Evolutionary conservation across 352 stramenopile genomes (phyloP), one percentile per base, ranked within the genome.

Genomic region (Phytopythium chamaehyphon): DNA sequence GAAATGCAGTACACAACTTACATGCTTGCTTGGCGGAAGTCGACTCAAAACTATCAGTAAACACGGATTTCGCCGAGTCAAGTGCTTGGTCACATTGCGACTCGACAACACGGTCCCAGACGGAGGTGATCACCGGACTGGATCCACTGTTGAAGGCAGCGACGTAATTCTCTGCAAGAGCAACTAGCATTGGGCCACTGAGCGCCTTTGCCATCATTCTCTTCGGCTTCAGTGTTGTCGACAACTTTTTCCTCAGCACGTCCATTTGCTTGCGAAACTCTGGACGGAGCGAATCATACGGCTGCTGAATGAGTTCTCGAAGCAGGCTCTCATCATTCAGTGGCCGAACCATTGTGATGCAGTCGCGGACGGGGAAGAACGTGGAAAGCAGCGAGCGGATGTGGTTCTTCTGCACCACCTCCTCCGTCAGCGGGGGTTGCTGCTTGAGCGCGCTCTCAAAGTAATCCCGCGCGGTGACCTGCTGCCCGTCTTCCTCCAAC

Each of bases 81-180:
- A 89, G 57, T 2, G 79, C 81, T 47, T 86, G 61, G 10, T 80
- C 69, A 24, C 71, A 91, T 47, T 90, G 79, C 14, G 62, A 71
- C 54, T 92, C 70, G 4, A 91, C 51, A 8, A 96, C 84, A 46
- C 81, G 82, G 15, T 91, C 80, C 81, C 86, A 96, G 3, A 85
- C 83, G 9, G 66, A 90, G 3, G 80, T 68, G 36, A 96, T 96
- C 15, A 90, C 82, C 0, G 86, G 86, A 26, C 72, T 82, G 2
- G 71, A 62, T 45, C 80, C 82, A 21, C 61, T 74, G 51, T 91
- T 93, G 44, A 93, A 81, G 21, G 79, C 78, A 14, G 57, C 59
- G 1, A 89, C 67, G 24, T 90, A 90, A 45, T 76, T 83, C 40
- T 85, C 39, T 4, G 79, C 73, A 24, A 93, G 61, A 21, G 76